These are phyloP conservation scores for Sporisorium iseilematis-ciliati DNA, from an alignment of 1,284 basidiomycete species.

Conservation along the genomic window DNA sequence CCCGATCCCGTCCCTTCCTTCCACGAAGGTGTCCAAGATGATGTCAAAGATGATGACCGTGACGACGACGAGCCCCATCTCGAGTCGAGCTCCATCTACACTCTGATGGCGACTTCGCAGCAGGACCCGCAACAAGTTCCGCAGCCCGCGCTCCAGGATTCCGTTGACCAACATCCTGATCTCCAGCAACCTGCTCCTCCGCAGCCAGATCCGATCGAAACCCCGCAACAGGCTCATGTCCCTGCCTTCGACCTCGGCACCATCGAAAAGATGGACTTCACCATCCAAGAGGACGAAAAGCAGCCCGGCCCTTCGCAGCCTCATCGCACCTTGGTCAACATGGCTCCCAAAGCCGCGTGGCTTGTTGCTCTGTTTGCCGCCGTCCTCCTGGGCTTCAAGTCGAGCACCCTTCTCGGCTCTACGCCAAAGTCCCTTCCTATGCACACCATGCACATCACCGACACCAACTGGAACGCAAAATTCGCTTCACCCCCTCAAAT, in stretches of 20 bases:
- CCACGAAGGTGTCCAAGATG: constrained; percentile 1
- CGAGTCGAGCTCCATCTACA: constrained; percentile 29
- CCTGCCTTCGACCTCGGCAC: neutral
- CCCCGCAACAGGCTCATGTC: neutral
- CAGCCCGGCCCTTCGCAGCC: constrained; percentile 4
- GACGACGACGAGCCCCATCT: constrained; percentile 5
- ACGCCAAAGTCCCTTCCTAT: neutral
- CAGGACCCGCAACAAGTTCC: neutral
- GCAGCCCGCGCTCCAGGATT: neutral
- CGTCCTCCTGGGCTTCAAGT: constrained; percentile 27
- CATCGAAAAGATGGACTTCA: constrained; percentile 18
- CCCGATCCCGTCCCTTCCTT: constrained; percentile 38
- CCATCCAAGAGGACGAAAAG: neutral
- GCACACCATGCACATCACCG: neutral
- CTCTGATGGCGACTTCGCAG: constrained; percentile 14
- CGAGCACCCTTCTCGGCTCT: constrained; percentile 9
- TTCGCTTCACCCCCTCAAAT: constrained; percentile 19
- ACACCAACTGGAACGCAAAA: constrained; percentile 12
- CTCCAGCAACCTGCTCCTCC: neutral
- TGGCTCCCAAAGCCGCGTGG: constrained; percentile 24
- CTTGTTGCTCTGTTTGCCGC: constrained; percentile 29
- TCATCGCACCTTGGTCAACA: neutral
- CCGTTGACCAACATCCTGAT: neutral
- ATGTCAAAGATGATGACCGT: too few species aligned
- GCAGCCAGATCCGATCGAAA: neutral